Evolutionary conservation across 768 basidiomycete species (phyloP).

Genomic region (Boletus tomentosulus): DNA sequence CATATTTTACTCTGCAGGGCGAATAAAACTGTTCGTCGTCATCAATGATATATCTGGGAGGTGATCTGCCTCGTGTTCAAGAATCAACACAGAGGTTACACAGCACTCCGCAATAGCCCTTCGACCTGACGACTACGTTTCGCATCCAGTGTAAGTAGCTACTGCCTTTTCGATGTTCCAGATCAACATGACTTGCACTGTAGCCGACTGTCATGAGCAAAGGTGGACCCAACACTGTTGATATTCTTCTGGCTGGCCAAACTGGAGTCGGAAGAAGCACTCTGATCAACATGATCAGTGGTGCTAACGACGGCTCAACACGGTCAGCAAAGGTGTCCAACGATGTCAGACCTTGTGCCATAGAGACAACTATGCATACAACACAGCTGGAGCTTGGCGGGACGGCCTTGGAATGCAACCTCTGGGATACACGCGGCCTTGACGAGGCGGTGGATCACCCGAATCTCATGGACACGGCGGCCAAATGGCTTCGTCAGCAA

Average conservation of each 20-base stretch:
- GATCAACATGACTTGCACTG: not conserved
- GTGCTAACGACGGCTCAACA: constrained; percentile 7
- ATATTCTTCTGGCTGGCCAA: constrained; percentile 24
- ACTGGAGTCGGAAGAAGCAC: constrained; percentile 29
- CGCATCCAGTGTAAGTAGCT: constrained; percentile 5
- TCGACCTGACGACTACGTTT: not conserved
- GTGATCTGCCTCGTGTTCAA: constrained; percentile 19
- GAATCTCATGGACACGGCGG: constrained; percentile 16
- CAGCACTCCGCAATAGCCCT: constrained; percentile 1
- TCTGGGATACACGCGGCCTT: constrained; percentile 28
- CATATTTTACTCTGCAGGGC: too few relatives aligned
- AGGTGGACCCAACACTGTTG: not conserved
- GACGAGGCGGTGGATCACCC: constrained; percentile 24
- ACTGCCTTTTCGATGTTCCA: not conserved
- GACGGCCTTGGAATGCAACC: constrained; percentile 8
- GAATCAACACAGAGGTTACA: constrained; percentile 1
- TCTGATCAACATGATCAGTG: constrained; percentile 26
- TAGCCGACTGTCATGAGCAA: not conserved
- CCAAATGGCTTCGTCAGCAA: constrained; percentile 20
- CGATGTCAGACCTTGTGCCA: constrained; percentile 22
- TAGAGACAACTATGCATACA: constrained; percentile 18
- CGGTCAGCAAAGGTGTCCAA: constrained; percentile 20
- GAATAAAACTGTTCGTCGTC: not conserved
- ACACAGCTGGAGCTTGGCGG: constrained; percentile 2
- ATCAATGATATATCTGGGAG: constrained; percentile 8